These are phyloP conservation scores for Clonostachys solani DNA, from an alignment of 2,329 filamentous ascomycete genomes.

Conservation along the genomic window DNA sequence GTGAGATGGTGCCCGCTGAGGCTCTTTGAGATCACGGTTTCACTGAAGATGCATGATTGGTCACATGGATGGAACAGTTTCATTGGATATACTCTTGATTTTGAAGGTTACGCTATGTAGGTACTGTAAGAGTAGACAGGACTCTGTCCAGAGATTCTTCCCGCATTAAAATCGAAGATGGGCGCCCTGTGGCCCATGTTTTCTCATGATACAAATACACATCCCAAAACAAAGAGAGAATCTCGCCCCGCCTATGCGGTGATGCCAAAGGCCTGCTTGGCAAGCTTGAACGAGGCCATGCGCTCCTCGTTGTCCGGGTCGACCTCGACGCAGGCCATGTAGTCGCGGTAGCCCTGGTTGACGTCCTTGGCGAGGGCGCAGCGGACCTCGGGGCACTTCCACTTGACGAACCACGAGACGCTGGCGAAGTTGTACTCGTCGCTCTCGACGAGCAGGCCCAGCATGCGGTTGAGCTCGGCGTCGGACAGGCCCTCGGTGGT, in stretches of 20 bases:
- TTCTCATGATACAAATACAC: neutral
- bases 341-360: conserved; percentile 35
- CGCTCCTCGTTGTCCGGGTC: conserved; percentile 19
- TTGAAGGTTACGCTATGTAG: too few relatives aligned
- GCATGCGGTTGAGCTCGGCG: conserved; percentile 29
- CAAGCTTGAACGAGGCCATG: conserved; percentile 33
- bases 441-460: conserved; percentile 32
- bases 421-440: conserved; percentile 51
- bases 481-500: conserved; percentile 16
- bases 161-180: too few relatives aligned
- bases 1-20: too few relatives aligned
- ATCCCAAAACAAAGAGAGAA: neutral
- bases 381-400: conserved; percentile 32
- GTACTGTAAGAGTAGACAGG: too few relatives aligned
- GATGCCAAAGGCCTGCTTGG: conserved; percentile 40
- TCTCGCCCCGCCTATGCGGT: too few relatives aligned
- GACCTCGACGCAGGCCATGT: conserved; percentile 44
- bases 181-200: neutral
- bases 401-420: conserved; percentile 45
- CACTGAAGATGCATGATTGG: too few relatives aligned
- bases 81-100: too few relatives aligned
- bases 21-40: too few relatives aligned
- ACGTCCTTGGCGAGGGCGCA: conserved; percentile 23
- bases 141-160: too few relatives aligned
- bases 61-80: too few relatives aligned